Conservation (phyloP, 2,329 filamentous ascomycete genomes). For the Ophidiomyces ophidiicola region DNA sequence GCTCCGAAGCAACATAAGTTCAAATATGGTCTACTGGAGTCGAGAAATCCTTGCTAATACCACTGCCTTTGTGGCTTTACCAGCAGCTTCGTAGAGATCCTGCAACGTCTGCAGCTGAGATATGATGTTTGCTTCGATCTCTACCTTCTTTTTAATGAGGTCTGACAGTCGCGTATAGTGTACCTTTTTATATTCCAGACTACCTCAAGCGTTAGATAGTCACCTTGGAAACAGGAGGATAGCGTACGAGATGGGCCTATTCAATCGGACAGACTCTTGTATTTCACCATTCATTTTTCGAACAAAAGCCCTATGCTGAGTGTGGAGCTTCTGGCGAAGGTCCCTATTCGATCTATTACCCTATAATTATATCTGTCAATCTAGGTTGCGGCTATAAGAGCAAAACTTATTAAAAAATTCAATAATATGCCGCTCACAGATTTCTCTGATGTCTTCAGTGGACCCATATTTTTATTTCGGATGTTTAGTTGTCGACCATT, state of each 20-base stretch:
- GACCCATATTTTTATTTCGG: no score
- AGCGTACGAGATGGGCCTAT: conserved; percentile 4
- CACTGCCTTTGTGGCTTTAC: background rate
- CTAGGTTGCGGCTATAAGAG: conserved; percentile 1
- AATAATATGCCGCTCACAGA: conserved; percentile 14
- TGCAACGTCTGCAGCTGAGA: conserved; percentile 10
- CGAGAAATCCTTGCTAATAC: conserved; percentile 1
- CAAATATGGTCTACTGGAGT: background rate
- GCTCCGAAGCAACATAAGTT: no score
- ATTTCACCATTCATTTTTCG: conserved; percentile 13
- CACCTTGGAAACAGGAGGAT: background rate
- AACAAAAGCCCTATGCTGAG: conserved; percentile 13
- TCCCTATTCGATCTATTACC: conserved; percentile 8
- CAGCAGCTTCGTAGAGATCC: conserved; percentile 9
- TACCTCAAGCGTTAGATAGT: conserved; percentile 2
- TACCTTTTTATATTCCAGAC: conserved; percentile 11
- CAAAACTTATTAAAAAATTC: background rate
- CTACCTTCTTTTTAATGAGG: conserved; percentile 14
- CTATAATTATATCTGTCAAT: conserved; percentile 6
- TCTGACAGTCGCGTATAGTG: conserved; percentile 13
- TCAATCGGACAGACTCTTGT: conserved; percentile 5
- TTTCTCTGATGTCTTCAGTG: conserved; percentile 14
- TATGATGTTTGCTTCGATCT: conserved; percentile 16
- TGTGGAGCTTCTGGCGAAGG: conserved; percentile 14
- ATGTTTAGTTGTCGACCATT: no score